Conservation (phyloP, 352 stramenopile genomes). For the Phytophthora agathidicida region DNA sequence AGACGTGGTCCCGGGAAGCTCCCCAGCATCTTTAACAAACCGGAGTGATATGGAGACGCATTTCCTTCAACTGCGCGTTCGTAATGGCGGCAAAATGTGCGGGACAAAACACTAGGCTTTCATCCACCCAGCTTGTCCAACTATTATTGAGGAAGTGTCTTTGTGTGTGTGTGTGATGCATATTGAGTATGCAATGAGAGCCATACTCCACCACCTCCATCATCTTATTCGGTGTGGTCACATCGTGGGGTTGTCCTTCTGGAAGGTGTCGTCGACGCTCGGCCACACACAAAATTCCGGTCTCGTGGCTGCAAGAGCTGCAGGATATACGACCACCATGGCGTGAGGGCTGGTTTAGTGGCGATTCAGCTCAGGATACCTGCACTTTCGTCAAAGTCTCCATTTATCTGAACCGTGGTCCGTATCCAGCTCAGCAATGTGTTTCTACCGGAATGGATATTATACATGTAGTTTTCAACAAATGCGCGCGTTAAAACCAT, state of each 20-base stretch:
- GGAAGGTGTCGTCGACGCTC: neutral
- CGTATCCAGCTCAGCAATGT: conserved; percentile 1
- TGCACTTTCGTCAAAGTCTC: too few species aligned
- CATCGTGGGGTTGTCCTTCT: conserved; percentile 10
- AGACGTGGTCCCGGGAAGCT: too few species aligned
- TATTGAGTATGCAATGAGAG: too few species aligned
- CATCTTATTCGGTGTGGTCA: neutral
- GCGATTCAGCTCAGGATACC: too few species aligned
- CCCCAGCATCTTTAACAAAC: too few species aligned
- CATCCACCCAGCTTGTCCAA: too few species aligned
- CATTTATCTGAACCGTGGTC: neutral
- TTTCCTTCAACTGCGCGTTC: conserved; percentile 14
- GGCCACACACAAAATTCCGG: conserved; percentile 6
- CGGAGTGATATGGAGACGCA: conserved; percentile 16
- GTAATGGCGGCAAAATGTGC: neutral
- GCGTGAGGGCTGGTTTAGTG: neutral
- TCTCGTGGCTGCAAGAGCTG: too few species aligned
- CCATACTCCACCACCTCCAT: neutral
- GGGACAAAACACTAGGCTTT: too few species aligned
- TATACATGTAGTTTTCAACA: too few species aligned
- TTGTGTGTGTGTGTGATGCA: too few species aligned
- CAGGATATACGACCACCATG: neutral
- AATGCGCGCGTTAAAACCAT: neutral
- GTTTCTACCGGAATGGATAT: too few species aligned
- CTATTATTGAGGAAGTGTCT: too few species aligned